phyloP scores from a whole-genome alignment of 345 rosid genomes.

The Syzygium aqueum region DNA sequence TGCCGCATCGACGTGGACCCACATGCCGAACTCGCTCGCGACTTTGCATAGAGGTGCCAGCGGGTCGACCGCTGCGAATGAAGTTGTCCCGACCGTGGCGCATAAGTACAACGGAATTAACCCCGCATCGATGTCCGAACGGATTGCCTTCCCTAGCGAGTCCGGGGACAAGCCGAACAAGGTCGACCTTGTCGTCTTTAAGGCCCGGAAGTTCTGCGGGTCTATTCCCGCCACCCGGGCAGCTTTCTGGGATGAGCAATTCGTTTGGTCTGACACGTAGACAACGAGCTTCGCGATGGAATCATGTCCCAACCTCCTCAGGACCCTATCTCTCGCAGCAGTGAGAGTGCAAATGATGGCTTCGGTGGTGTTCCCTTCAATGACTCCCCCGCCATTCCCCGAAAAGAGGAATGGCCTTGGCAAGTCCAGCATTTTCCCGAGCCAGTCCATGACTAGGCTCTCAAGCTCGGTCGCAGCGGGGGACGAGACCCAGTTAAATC shows the following conservation, averaged over 20 bases:
- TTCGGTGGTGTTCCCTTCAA: too few species aligned
- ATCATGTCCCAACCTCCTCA: conserved; percentile 5
- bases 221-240: conserved; percentile 35
- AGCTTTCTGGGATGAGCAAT: conserved; percentile 17
- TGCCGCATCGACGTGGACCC: conserved; percentile 57
- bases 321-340: too few species aligned
- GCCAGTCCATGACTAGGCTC: too few species aligned
- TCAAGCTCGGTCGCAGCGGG: too few species aligned
- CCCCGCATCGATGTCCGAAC: conserved; percentile 5
- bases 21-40: conserved; percentile 12
- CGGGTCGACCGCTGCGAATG: conserved; percentile 22
- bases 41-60: conserved; percentile 4
- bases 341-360: too few species aligned
- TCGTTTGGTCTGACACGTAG: conserved; percentile 38
- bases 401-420: too few species aligned
- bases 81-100: conserved; percentile 32
- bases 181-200: conserved; percentile 17
- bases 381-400: too few species aligned
- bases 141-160: background rate
- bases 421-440: too few species aligned
- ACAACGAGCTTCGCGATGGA: conserved; percentile 18
- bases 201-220: conserved; percentile 28
- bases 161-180: conserved; percentile 7
- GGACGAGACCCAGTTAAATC: too few species aligned
- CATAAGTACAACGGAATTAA: conserved; percentile 23